Evolutionary conservation across 1,284 basidiomycete species (phyloP), one percentile per base, ranked within the genome.

Genomic region (Thecaphora thlaspeos): DNA sequence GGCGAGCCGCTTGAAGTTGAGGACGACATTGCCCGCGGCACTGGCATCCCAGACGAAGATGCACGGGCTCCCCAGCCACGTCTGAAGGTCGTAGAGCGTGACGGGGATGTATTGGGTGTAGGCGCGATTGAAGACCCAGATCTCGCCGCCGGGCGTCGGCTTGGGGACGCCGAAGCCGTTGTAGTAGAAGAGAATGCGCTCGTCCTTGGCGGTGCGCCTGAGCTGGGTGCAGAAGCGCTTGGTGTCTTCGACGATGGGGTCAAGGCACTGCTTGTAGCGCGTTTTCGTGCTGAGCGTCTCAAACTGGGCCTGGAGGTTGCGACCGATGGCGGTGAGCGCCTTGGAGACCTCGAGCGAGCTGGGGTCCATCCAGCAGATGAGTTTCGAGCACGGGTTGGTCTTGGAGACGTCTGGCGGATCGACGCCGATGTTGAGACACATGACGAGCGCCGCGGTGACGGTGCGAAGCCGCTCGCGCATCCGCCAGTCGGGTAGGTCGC

Each of bases 41-140:
- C 92, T 95, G 75, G 94, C 96, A 76, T 98, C 94, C 94, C 94
- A 98, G 48, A 98, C 91, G 75, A 94, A 98, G 50, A 98, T 91
- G 48, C 90, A 93, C 1, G 95, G 94, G 2, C 91, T 91, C 4
- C 79, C 79, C 5, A 80, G 71, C 91, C 91, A 95, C 39, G 83
- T 85, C 77, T 95, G 92, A 12, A 97, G 82, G 70, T 97, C 93
- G 78, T 89, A 89, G 41, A 97, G 82, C 8, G 91, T 93, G 21
- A 98, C 89, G 0, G 94, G 94, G 53, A 98, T 97, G 78, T 98
- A 98, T 79, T 98, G 95, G 0, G 95, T 97, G 79, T 98, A 98
- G 61, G 87, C 90, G 75, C 88, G 85, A 80, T 98, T 98, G 82
- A 98, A 98, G 53, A 95, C 94, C 94, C 94, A 98, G 49, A 98